Conservation (phyloP, 768 basidiomycete genomes). For the Leccinum aurantiacum region DNA sequence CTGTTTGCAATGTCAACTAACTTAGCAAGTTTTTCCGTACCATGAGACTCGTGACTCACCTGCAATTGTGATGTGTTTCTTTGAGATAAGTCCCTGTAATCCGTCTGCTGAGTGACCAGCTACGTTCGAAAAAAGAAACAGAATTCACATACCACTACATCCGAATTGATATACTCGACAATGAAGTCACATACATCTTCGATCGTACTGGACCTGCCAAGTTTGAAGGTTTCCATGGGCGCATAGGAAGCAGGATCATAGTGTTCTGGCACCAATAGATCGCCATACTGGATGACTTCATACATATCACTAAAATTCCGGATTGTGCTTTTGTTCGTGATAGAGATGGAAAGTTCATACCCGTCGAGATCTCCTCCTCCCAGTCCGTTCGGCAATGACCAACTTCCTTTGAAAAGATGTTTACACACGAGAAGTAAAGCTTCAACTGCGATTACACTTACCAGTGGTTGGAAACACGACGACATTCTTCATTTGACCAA, state of each 20-base stretch:
- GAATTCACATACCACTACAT: conserved; percentile 58
- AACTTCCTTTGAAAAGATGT: conserved; percentile 40
- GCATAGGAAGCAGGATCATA: conserved; percentile 54
- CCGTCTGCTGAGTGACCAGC: conserved; percentile 10
- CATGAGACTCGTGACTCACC: conserved; percentile 40
- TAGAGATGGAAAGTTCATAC: conserved; percentile 33
- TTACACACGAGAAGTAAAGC: background rate
- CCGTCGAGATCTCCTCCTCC: conserved; percentile 83
- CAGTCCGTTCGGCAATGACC: conserved; percentile 67
- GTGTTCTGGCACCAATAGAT: conserved; percentile 53
- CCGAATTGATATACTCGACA: conserved; percentile 81
- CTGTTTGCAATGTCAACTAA: conserved; percentile 35
- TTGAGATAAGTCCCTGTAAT: conserved; percentile 64
- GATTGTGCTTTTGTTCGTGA: background rate
- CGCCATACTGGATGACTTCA: conserved; percentile 54
- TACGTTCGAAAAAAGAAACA: background rate
- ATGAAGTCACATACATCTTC: conserved; percentile 79
- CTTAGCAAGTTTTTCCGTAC: background rate
- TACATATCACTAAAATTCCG: conserved; percentile 54
- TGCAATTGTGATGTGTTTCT: conserved; percentile 67
- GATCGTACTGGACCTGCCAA: conserved; percentile 52
- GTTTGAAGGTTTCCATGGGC: conserved; percentile 34
- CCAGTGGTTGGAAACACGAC: conserved; percentile 70
- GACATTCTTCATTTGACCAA: conserved; percentile 62
- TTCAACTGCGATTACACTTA: conserved; percentile 26